Evolutionary conservation across 2,329 filamentous ascomycete genomes (phyloP).

Genomic region (Purpureocillium lavendulum): DNA sequence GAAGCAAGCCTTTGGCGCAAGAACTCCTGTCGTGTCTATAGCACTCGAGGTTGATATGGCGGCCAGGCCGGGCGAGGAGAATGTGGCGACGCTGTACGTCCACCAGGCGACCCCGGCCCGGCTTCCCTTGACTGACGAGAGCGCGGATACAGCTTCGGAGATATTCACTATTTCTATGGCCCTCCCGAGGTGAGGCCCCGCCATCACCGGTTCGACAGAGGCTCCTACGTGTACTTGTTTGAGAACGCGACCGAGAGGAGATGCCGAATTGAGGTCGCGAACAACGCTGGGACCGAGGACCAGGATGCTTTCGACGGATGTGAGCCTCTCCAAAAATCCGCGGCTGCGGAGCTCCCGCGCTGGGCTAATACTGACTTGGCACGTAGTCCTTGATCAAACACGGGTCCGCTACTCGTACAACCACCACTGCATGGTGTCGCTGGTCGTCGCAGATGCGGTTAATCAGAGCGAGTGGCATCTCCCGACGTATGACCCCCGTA

Average conservation of each 20-base stretch:
- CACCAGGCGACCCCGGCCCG: not conserved
- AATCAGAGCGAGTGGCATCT: slow-evolving; percentile 63
- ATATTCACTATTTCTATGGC: slow-evolving; percentile 72
- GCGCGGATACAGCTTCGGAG: slow-evolving; percentile 64
- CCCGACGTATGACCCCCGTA: slow-evolving; percentile 61
- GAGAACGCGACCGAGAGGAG: slow-evolving; percentile 60
- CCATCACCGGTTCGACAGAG: slow-evolving; percentile 75
- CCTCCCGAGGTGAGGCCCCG: slow-evolving; percentile 57
- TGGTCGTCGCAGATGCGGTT: slow-evolving; percentile 50
- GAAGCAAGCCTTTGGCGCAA: no score
- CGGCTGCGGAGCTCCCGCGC: slow-evolving; percentile 5
- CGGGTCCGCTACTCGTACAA: slow-evolving; percentile 64
- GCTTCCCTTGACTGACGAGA: not conserved
- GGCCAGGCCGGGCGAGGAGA: slow-evolving; percentile 38
- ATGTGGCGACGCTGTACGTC: slow-evolving; percentile 42
- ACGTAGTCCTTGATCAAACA: slow-evolving; percentile 55
- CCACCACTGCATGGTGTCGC: slow-evolving; percentile 61
- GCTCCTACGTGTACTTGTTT: slow-evolving; percentile 74
- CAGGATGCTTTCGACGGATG: slow-evolving; percentile 74
- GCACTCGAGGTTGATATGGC: slow-evolving; percentile 29
- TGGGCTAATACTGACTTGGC: slow-evolving; percentile 6
- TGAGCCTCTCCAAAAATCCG: slow-evolving; percentile 36
- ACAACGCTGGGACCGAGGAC: slow-evolving; percentile 63
- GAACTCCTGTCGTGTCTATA: no score
- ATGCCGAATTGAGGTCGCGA: slow-evolving; percentile 68